Evolutionary conservation across 192 early-diverging fungal genomes (phyloP).

Genomic region (Coemansia sp.): DNA sequence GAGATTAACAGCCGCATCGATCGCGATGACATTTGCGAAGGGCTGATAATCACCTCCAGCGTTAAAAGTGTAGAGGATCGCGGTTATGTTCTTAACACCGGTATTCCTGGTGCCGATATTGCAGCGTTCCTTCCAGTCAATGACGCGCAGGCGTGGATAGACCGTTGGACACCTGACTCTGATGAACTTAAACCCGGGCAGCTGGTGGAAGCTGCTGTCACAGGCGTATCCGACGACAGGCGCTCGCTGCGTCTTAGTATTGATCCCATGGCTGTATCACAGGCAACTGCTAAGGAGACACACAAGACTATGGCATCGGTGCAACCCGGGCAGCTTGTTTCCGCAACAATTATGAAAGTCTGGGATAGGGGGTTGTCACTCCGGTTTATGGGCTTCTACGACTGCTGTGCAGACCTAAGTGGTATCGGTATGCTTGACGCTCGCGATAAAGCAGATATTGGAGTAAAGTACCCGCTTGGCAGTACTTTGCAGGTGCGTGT

Average conservation of each 20-base stretch:
- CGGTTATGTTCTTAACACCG: conserved; percentile 81
- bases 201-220: conserved; percentile 65
- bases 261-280: conserved; percentile 60
- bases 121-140: conserved; percentile 74
- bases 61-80: conserved; percentile 89
- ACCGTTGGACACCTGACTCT: conserved; percentile 58
- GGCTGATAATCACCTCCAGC: conserved; percentile 67
- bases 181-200: conserved; percentile 72
- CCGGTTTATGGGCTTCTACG: conserved; percentile 81
- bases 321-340: conserved; percentile 75
- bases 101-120: conserved; percentile 58
- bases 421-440: conserved; percentile 62
- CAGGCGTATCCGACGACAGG: conserved; percentile 60
- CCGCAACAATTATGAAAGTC: conserved; percentile 63
- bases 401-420: conserved; percentile 57
- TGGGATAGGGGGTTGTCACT: conserved; percentile 66
- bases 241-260: conserved; percentile 68
- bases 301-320: conserved; percentile 72
- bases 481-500: conserved; percentile 68
- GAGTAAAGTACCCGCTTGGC: conserved; percentile 60
- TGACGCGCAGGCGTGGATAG: conserved; percentile 63
- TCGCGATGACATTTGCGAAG: conserved; percentile 64
- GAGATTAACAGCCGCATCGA: conserved; percentile 73
- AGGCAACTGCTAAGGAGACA: conserved; percentile 54
- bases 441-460: conserved; percentile 53